Conservation (phyloP, 2,329 filamentous ascomycete genomes). For the Fusarium palustre region DNA sequence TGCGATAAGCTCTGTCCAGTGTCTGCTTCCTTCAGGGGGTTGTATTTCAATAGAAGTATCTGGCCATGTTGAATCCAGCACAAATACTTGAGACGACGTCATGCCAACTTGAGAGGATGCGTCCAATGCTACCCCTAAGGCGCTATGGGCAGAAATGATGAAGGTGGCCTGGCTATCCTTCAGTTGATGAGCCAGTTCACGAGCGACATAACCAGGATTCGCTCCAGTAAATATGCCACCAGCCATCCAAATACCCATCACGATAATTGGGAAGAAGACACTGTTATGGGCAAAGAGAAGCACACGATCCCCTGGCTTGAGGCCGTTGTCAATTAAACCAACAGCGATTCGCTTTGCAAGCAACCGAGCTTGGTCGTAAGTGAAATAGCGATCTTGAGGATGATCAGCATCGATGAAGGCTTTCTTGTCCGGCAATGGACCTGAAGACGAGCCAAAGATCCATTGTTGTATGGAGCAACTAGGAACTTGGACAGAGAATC, state of each 20-base stretch:
- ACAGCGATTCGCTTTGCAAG: slow-evolving; percentile 79
- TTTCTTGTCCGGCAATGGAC: slow-evolving; percentile 57
- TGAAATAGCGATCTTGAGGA: slow-evolving; percentile 75
- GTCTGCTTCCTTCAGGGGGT: slow-evolving; percentile 46
- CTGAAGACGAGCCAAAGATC: slow-evolving; percentile 64
- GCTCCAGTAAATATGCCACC: slow-evolving; percentile 83
- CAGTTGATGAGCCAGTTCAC: slow-evolving; percentile 82
- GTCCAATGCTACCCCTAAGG: slow-evolving; percentile 72
- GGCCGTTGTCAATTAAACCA: slow-evolving; percentile 72
- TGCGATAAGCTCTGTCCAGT: slow-evolving; percentile 74
- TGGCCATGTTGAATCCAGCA: slow-evolving; percentile 69
- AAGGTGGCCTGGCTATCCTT: slow-evolving; percentile 76
- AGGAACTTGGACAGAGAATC: slow-evolving; percentile 59
- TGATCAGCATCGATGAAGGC: slow-evolving; percentile 73
- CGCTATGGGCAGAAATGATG: slow-evolving; percentile 71
- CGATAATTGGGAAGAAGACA: slow-evolving; percentile 76
- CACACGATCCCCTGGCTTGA: slow-evolving; percentile 76
- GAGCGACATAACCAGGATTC: slow-evolving; percentile 73
- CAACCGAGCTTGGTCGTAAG: slow-evolving; percentile 71
- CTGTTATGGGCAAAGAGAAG: slow-evolving; percentile 80
- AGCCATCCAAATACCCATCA: slow-evolving; percentile 81
- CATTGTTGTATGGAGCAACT: slow-evolving; percentile 65
- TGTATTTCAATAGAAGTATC: slow-evolving; percentile 51
- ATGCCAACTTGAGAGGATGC: slow-evolving; percentile 72
- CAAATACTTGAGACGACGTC: slow-evolving; percentile 67